Base-by-base conservation (phyloP, 106 monocot species). In the Acanthochlamys bracteata region DNA sequence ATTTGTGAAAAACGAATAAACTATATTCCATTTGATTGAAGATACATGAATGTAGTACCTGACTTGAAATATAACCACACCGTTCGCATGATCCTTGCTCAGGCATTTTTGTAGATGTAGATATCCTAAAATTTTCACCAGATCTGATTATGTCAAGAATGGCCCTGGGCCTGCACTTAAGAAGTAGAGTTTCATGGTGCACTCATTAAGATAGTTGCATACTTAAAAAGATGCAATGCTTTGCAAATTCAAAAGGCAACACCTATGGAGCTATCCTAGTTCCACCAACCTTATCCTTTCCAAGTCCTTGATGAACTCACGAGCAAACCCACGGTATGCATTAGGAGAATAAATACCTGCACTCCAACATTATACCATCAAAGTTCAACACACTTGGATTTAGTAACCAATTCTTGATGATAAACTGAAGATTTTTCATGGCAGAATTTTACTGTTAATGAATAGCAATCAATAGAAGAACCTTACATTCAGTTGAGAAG, bases 281-380 rank as follows among this genome's bases (percentile, higher is more conserved):
- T 19, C 49, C 21, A 24, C 45, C 24, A 59, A 92, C 92, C 98
- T 99, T 25, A 99, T 79, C 69, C 79, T 86, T 75, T 99, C 98
- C 55, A 92, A 69, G 79, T 99, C 98, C 79, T 99, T 99, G 40
- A 99, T 92, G 61, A 99, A 99, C 70, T 92, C 98, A 45, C 92
- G 88, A 67, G 98, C 98, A 92, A 92, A 98, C 0, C 98, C 98
- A 64, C 98, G 88, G 49, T 98, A 98, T 68, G 98, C 98, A 82
- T 99, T 92, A 24, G 98, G 92, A 60, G 98, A 99, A 79, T 99
- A 99, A 41, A 86, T 91, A 47, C 96, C 96, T 98, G 72, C 23
- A 74, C 3, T 55, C 55, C 8, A 10, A 55, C 33, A 33, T 33
- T 33, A 33, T 33, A 33, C 6, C 33, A 33, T 3, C 33, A 33